These are phyloP conservation scores for Bjerkandera adusta DNA, from an alignment of 1,284 basidiomycete genomes.

Conservation along the genomic window DNA sequence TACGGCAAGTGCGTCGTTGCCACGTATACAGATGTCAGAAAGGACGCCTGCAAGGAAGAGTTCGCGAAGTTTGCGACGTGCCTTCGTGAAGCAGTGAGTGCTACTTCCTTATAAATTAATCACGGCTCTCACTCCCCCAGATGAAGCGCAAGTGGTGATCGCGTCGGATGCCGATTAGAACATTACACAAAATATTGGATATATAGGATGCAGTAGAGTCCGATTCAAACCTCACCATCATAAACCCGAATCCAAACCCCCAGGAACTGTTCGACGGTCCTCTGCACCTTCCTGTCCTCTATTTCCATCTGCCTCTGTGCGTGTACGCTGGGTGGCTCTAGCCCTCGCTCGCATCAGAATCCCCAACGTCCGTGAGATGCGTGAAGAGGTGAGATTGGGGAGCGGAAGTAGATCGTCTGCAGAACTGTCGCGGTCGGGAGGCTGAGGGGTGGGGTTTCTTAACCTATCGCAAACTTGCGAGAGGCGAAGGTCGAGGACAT, in stretches of 20 bases:
- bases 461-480: conserved; percentile 50
- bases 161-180: conserved; percentile 1
- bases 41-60: conserved; percentile 76
- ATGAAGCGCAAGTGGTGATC: conserved; percentile 65
- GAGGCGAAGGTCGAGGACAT: conserved; percentile 62
- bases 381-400: conserved; percentile 57
- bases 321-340: conserved; percentile 34
- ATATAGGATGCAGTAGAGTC: background rate
- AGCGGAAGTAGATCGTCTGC: conserved; percentile 47
- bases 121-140: conserved; percentile 34
- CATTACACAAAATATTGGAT: background rate
- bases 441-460: conserved; percentile 45
- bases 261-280: conserved; percentile 36
- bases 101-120: conserved; percentile 2
- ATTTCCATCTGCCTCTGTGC: conserved; percentile 30
- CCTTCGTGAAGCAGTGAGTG: conserved; percentile 63
- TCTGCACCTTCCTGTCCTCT: conserved; percentile 21
- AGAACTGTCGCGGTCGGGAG: conserved; percentile 23
- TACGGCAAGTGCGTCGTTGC: conserved; percentile 82
- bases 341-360: conserved; percentile 48
- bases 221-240: conserved; percentile 1
- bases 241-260: conserved; percentile 37
- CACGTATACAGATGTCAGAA: conserved; percentile 73
- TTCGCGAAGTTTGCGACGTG: conserved; percentile 77
- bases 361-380: conserved; percentile 48